Base-by-base conservation (phyloP, 805 yeast species). In the Jamesozyma lodderae region DNA sequence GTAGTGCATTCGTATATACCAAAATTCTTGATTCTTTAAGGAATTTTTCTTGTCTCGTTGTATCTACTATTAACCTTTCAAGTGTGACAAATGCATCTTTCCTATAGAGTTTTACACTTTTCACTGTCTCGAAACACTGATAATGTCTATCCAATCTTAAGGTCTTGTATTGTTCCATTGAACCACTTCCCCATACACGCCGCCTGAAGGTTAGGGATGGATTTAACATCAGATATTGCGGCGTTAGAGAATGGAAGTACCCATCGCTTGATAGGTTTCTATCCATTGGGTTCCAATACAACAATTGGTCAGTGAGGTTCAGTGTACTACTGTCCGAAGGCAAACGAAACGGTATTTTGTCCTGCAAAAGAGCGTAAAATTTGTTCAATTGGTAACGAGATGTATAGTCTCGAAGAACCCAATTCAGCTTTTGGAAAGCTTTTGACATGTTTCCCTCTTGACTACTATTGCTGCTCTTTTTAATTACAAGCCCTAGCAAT, bases 131-230 rank as follows among this genome's bases (percentile, higher is more conserved):
- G 5, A 46, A 48, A 48, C 92, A 80, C 0, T 43, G 41, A 6
- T 75, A 56, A 2, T 47, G 51, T 18, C 59, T 62, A 5, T 70
- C 70, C 31, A 65, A 62, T 15, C 21, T 36, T 9, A 73, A 41
- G 2, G 63, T 57, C 20, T 62, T 51, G 1, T 55, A 43, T 45
- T 70, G 73, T 18, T 59, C 55, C 24, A 87, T 62, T 17, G 67
- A 58, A 2, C 96, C 96, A 23, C 79, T 74, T 0, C 72, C 77
- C 96, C 96, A 87, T 74, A 88, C 69, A 18, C 96, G 64, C 43
- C 90, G 60, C 23, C 57, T 61, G 49, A 70, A 81, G 48, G 18
- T 34, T 3, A 17, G 21, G 3, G 18, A 19, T 1, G 48, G 51
- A 14, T 45, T 47, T 4, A 27, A 21, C 7, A 48, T 30, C 13